Conservation (phyloP, 805 yeast genomes). For the Vanderwaltozyma yarrowii region DNA sequence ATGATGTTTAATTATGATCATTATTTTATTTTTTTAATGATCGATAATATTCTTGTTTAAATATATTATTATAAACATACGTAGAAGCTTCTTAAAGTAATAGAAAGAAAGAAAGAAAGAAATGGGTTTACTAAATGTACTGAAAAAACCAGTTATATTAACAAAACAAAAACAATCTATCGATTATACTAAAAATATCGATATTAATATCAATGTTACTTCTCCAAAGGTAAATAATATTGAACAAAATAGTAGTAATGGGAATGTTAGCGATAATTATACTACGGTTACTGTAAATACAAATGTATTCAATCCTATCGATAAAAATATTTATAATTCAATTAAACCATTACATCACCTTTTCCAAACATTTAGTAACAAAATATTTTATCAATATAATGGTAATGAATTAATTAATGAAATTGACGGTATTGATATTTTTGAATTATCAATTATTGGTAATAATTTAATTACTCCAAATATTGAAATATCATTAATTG, state of each 20-base stretch:
- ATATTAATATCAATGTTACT: slow-evolving; percentile 1
- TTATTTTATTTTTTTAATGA: too few relatives aligned
- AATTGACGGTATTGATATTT: neutral
- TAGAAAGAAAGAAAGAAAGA: too few relatives aligned
- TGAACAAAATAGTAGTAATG: too few relatives aligned
- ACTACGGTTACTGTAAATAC: too few relatives aligned
- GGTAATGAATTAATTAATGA: neutral
- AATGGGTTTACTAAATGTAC: slow-evolving; percentile 2
- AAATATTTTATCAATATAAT: neutral
- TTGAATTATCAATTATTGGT: neutral
- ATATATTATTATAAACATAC: too few relatives aligned
- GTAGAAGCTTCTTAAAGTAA: too few relatives aligned
- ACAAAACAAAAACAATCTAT: neutral
- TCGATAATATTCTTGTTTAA: too few relatives aligned
- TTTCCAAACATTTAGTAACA: neutral
- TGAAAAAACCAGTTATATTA: slow-evolving; percentile 6
- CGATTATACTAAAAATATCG: neutral
- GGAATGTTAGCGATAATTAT: too few relatives aligned
- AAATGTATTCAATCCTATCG: neutral
- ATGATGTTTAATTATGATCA: too few relatives aligned
- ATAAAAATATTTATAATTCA: neutral
- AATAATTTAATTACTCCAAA: neutral
- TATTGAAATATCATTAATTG: too few relatives aligned
- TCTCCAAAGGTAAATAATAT: too few relatives aligned
- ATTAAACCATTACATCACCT: neutral